Evolutionary conservation across 1,284 basidiomycete genomes (phyloP), one percentile per base, ranked within the genome.

Genomic region (Boletus smithii): DNA sequence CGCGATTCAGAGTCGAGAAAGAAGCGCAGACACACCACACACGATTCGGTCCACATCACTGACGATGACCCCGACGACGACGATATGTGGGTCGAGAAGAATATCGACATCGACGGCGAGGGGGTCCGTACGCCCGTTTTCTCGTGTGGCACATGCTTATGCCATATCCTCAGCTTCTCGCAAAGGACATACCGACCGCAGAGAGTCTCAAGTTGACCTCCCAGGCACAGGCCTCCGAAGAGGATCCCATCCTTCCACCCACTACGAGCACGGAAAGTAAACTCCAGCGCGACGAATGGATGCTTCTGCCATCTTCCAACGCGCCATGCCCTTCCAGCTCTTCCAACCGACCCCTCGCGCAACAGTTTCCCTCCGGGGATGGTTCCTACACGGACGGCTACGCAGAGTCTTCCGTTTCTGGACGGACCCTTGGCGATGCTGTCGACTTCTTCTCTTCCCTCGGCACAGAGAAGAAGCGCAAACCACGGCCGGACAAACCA

Each of bases 401-500:
- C 59, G 87, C 83, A 13, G 85, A 88, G 37, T 62, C 75, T 1
- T 70, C 76, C 3, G 61, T 61, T 8, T 70, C 73, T 27, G 61
- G 70, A 39, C 74, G 83, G 8, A 79, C 72, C 5, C 57, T 73
- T 40, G 70, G 69, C 8, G 81, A 75, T 31, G 75, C 75, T 2
- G 77, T 85, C 20, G 92, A 95, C 66, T 94, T 97, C 69, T 95
- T 97, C 72, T 84, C 87, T 0, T 79, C 74, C 53, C 71, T 95
- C 30, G 93, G 93, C 8, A 88, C 80, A 5, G 89, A 88, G 62
- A 73, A 72, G 56, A 84, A 80, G 68, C 85, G 79, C 63, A 85
- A 81, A 53, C 76, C 80, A 41, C 75, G 69, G 34, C 76, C 80
- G 11, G 78, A 86, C 39, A 79, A 76, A 59, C 81, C 81, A 1